These are phyloP conservation scores for Odontarrhena argentea DNA, from an alignment of 345 rosid genomes.

Conservation along the genomic window DNA sequence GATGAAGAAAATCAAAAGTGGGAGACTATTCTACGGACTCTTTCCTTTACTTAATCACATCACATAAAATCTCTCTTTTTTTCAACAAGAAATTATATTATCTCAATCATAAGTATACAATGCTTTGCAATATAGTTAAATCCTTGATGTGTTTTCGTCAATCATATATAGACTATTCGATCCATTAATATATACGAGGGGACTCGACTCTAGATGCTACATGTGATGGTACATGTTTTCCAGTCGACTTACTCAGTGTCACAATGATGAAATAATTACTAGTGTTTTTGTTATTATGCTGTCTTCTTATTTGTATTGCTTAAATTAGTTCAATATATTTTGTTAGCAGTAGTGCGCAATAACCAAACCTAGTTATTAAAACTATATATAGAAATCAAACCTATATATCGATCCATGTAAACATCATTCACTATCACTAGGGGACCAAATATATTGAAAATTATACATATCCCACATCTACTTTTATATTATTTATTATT, in stretches of 20 bases:
- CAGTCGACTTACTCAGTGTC: no score
- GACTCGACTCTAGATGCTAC: no score
- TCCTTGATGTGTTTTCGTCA: no score
- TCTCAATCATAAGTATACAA: no score
- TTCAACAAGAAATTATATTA: no score
- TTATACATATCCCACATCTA: conserved; percentile 10
- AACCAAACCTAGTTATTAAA: conserved; percentile 18
- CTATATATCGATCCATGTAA: conserved; percentile 3
- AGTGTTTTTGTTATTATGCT: background rate
- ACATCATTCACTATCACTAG: conserved; percentile 14
- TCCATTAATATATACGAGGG: no score
- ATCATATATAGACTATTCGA: no score
- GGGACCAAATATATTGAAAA: background rate
- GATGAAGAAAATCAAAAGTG: conserved; percentile 18
- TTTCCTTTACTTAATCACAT: conserved; percentile 14
- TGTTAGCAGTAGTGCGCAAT: conserved; percentile 12
- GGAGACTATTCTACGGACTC: conserved; percentile 1
- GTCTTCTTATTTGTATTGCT: background rate
- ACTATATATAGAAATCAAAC: no score
- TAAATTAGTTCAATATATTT: conserved; percentile 6
- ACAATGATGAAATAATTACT: no score
- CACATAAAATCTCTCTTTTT: conserved; percentile 13
- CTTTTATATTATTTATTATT: background rate
- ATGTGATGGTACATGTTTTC: no score
- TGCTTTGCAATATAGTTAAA: no score